Evolutionary conservation across 1,139 yeast species (phyloP).

Genomic region (Taiozyma onychis): DNA sequence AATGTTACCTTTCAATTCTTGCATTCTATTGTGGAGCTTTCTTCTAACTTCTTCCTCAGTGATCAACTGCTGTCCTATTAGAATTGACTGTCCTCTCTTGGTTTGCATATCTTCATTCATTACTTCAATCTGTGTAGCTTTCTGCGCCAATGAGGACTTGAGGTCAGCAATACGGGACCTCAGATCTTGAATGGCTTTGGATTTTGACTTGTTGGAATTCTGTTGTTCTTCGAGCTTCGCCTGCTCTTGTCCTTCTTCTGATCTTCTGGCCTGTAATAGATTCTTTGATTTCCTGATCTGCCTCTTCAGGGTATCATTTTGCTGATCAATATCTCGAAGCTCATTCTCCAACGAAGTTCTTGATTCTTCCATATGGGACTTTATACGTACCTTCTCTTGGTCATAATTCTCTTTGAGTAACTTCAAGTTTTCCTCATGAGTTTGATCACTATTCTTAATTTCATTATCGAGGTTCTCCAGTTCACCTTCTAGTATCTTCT

Average conservation of each 20-base stretch:
- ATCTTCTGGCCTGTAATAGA: background rate
- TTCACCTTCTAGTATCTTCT: slow-evolving; percentile 19
- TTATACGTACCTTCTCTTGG: slow-evolving; percentile 9
- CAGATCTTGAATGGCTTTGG: background rate
- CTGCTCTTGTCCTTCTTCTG: background rate
- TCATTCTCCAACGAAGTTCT: slow-evolving; percentile 9
- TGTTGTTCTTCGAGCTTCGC: background rate
- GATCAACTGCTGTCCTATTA: slow-evolving; percentile 30
- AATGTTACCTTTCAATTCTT: slow-evolving; percentile 87
- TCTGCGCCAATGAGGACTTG: slow-evolving; percentile 3
- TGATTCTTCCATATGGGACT: slow-evolving; percentile 15
- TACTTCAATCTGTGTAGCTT: slow-evolving; percentile 16
- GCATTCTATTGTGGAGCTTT: slow-evolving; percentile 66
- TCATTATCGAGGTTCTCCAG: slow-evolving; percentile 21
- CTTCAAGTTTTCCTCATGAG: slow-evolving; percentile 17
- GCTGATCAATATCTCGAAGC: slow-evolving; percentile 3
- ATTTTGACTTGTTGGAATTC: background rate
- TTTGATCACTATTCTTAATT: slow-evolving; percentile 23
- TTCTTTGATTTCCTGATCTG: background rate
- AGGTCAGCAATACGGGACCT: background rate
- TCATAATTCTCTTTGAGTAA: slow-evolving; percentile 21
- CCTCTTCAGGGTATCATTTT: slow-evolving; percentile 2
- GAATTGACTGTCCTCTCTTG: slow-evolving; percentile 23
- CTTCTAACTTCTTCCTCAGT: slow-evolving; percentile 55
- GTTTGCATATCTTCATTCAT: slow-evolving; percentile 25